Evolutionary conservation across 345 rosid genomes (phyloP).

Genomic region (Lepidium didymum): DNA sequence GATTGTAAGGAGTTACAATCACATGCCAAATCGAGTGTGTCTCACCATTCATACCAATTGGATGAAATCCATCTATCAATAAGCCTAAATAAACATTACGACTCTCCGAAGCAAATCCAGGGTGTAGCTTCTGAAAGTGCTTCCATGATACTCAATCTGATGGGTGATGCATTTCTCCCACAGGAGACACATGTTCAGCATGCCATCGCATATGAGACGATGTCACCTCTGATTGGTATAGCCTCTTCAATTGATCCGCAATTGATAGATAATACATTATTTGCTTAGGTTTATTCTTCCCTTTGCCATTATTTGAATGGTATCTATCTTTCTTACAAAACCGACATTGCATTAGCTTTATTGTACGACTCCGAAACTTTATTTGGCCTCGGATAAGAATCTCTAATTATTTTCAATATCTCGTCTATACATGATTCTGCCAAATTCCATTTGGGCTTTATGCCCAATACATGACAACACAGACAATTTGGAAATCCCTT

Average conservation of each 20-base stretch:
- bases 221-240: neutral
- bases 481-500: no score
- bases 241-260: neutral
- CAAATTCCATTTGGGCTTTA: no score
- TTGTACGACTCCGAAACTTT: neutral
- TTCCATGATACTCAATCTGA: neutral
- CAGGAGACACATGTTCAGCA: neutral
- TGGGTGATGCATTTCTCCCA: neutral
- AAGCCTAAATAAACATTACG: neutral
- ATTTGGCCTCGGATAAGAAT: neutral
- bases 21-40: neutral
- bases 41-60: neutral
- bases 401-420: neutral
- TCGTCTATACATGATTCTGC: no score
- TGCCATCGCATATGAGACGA: neutral
- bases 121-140: neutral
- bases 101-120: neutral
- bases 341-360: neutral
- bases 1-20: neutral
- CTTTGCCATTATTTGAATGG: neutral
- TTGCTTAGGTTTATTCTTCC: neutral
- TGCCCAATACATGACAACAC: no score
- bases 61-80: neutral
- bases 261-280: neutral
- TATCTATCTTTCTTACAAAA: neutral